Conservation (phyloP, 2,329 filamentous ascomycete genomes). For the Penicillium thymicola region DNA sequence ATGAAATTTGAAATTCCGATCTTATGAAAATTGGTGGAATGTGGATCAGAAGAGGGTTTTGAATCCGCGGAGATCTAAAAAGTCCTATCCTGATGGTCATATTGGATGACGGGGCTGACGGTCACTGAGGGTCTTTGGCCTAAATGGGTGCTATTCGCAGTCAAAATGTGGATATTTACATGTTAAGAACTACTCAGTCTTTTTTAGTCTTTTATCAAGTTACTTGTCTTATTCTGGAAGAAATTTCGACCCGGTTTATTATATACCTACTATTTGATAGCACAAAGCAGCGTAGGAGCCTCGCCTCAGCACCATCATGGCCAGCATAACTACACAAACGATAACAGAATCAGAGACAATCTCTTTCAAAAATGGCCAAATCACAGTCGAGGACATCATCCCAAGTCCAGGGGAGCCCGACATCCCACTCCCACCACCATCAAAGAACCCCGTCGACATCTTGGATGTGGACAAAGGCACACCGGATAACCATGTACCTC, state of each 20-base stretch:
- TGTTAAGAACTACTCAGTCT: not conserved
- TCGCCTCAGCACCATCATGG: conserved; percentile 24
- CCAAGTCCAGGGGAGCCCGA: conserved; percentile 27
- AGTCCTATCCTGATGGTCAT: too few species aligned
- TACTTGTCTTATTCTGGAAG: not conserved
- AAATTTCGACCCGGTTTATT: not conserved
- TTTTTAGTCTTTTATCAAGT: not conserved
- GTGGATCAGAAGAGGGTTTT: not conserved
- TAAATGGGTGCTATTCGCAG: not conserved
- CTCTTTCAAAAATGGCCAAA: conserved; percentile 20
- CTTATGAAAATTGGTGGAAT: not conserved
- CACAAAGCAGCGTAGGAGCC: not conserved
- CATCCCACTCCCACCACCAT: conserved; percentile 68
- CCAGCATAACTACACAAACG: conserved; percentile 25
- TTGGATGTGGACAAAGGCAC: conserved; percentile 76
- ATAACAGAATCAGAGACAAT: conserved; percentile 11
- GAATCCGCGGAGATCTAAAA: not conserved
- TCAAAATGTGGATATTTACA: not conserved
- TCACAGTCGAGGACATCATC: conserved; percentile 26
- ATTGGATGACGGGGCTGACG: not conserved
- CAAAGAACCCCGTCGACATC: conserved; percentile 56
- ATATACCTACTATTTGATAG: not conserved
- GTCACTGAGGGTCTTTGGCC: not conserved
- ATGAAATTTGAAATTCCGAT: not conserved
- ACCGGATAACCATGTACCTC: conserved; percentile 74